phyloP scores from a whole-genome alignment of 78 protist genomes.

The Emiliania huxleyi region DNA sequence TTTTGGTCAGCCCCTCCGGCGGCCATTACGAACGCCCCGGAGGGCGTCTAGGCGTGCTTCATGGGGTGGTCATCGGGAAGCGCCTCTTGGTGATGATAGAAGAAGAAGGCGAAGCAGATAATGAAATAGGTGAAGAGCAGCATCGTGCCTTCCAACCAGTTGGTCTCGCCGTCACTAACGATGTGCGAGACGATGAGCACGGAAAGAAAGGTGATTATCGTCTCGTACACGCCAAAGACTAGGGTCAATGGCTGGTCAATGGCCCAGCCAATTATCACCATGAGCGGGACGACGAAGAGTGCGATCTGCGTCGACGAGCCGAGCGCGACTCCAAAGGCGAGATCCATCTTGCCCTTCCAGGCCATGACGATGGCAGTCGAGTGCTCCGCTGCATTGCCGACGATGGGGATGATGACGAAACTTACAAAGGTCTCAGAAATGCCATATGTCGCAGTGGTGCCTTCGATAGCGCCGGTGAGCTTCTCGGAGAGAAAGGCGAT shows the following conservation, averaged over 20 bases:
- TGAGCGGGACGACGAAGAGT: conserved; percentile 46
- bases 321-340: conserved; percentile 61
- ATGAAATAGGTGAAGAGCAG: conserved; percentile 36
- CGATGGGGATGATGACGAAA: conserved; percentile 39
- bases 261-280: conserved; percentile 46
- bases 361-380: conserved; percentile 60
- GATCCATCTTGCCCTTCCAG: conserved; percentile 39
- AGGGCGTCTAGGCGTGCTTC: too few species aligned
- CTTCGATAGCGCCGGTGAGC: conserved; percentile 35
- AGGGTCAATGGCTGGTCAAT: conserved; percentile 49
- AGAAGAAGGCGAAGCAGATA: background rate
- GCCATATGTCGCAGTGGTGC: background rate
- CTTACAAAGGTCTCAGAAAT: conserved; percentile 25
- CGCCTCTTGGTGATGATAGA: background rate
- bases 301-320: conserved; percentile 62
- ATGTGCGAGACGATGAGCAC: conserved; percentile 16
- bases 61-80: too few species aligned
- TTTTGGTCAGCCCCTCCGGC: too few species aligned
- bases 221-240: conserved; percentile 32
- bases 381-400: background rate
- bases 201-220: background rate
- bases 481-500: conserved; percentile 36
- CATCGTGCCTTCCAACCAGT: conserved; percentile 57
- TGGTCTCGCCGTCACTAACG: conserved; percentile 36
- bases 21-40: too few species aligned